Evolutionary conservation across 805 yeast genomes (phyloP), one percentile per base, ranked within the genome.

Genomic region (Candida sphagnicola): DNA sequence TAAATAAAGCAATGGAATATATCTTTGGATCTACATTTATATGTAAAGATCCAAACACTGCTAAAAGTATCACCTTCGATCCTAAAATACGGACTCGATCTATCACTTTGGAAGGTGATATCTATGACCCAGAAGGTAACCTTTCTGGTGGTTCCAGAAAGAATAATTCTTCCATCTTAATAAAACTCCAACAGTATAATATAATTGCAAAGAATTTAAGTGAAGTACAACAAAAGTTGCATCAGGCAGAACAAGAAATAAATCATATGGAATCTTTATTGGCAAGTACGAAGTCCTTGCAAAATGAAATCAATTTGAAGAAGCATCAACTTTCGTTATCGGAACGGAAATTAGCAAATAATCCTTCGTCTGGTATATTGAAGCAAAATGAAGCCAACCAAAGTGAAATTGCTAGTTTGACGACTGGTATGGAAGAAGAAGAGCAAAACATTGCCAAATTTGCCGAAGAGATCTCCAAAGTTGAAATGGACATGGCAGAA

Each of bases 71-170:
- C n/a, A 87, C 97, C 0, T 88, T 89, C 57, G 80, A 90, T 56
- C 93, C 91, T 0, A 74, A 78, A 39, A 80, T 91, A 12, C 73
- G 87, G 45, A 72, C 90, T 0, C 80, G 89, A 51, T 82, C 95
- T 21, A 88, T 95, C 12, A 93, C 99, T 0, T 58, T 85, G 24
- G 90, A 89, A 38, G 99, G 99, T 37, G 99, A 93, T 58, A 75
- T 83, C 8, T 93, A 90, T 61, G 99, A 93, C 56, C 99, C 99
- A 0, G 88, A 84, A 48, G 99, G 99, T 12, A 86, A 95, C 5
- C 67, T 93, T 18, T 85, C 96, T 1, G 99, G 99, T 34, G 98
- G 98, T n/a, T 81, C 95, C 15, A 73, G 91, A 48, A 79, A 72
- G 45, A 67, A 69, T 35, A 65, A 76, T 12, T 71, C 77, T 1